These are phyloP conservation scores for Panicum miliaceum DNA, from an alignment of 176 grass and related monocot species.

Conservation along the genomic window DNA sequence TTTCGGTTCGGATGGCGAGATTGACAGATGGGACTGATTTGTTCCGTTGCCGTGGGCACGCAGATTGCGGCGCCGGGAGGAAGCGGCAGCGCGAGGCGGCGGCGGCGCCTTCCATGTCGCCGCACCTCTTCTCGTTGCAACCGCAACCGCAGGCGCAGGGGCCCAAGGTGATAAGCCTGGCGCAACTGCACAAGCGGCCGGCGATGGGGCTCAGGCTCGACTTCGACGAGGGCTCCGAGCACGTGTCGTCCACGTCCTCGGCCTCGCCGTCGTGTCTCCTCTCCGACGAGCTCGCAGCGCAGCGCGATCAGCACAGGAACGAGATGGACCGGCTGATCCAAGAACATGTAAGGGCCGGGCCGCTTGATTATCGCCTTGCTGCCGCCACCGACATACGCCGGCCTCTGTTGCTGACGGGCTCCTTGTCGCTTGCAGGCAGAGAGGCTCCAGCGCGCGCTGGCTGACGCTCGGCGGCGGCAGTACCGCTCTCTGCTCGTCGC, in stretches of 20 bases:
- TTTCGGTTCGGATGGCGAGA: neutral
- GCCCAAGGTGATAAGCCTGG: slow-evolving; percentile 38
- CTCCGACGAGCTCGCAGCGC: slow-evolving; percentile 53
- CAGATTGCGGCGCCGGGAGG: slow-evolving; percentile 43
- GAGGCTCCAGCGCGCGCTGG: slow-evolving; percentile 52
- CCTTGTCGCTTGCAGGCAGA: slow-evolving; percentile 49
- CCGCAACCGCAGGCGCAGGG: neutral
- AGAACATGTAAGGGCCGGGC: slow-evolving; percentile 56
- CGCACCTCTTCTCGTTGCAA: slow-evolving; percentile 47
- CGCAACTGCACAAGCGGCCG: slow-evolving; percentile 51
- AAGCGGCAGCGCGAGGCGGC: slow-evolving; percentile 52
- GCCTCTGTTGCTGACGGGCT: neutral
- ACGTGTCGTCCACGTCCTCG: slow-evolving; percentile 40
- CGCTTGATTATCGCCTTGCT: neutral
- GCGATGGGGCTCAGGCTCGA: slow-evolving; percentile 58
- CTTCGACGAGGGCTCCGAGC: slow-evolving; percentile 51
- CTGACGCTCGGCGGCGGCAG: slow-evolving; percentile 53
- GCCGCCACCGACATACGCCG: neutral
- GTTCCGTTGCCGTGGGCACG: neutral
- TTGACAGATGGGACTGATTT: neutral
- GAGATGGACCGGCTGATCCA: slow-evolving; percentile 76
- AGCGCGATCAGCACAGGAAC: slow-evolving; percentile 52
- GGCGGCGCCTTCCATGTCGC: slow-evolving; percentile 4
- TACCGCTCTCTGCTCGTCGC: slow-evolving; percentile 44
- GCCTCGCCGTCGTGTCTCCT: slow-evolving; percentile 46